Evolutionary conservation across 306 rosid species (phyloP).

Genomic region (Phaseolus lunatus): DNA sequence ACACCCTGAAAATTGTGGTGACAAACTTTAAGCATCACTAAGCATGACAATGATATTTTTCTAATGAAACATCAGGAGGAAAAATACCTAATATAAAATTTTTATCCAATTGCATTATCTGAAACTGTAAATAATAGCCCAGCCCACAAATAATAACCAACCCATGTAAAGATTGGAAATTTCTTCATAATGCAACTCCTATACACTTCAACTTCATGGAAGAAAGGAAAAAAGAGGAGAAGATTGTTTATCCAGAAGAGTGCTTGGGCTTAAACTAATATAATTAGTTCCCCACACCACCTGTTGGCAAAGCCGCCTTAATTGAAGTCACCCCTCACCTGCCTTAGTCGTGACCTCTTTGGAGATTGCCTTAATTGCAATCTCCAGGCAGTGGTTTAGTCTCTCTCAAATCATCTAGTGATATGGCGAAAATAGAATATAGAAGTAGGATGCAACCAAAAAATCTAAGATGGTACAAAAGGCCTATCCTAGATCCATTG

Average conservation of each 20-base stretch:
- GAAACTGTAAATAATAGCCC: constrained; percentile 36
- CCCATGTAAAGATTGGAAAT: constrained; percentile 17
- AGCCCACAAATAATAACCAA: constrained; percentile 27
- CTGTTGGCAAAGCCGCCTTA: too few relatives aligned
- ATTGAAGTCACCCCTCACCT: too few relatives aligned
- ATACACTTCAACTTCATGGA: constrained; percentile 23
- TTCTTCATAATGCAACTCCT: constrained; percentile 1
- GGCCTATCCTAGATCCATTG: too few relatives aligned
- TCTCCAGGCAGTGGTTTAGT: too few relatives aligned
- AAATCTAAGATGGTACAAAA: too few relatives aligned
- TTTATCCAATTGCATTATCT: constrained; percentile 26
- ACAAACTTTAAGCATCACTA: constrained; percentile 31
- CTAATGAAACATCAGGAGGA: background rate
- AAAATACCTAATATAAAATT: constrained; percentile 21
- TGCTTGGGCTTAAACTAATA: constrained; percentile 1
- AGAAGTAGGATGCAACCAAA: too few relatives aligned
- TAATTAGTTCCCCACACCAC: constrained; percentile 19
- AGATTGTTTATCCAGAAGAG: background rate
- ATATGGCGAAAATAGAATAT: too few relatives aligned
- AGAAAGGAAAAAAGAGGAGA: background rate
- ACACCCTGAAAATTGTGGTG: constrained; percentile 75
- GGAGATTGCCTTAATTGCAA: too few relatives aligned
- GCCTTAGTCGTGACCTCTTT: too few relatives aligned
- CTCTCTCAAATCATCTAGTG: too few relatives aligned
- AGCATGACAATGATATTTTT: constrained; percentile 32